These are phyloP conservation scores for Lentinula aciculospora DNA, from an alignment of 768 basidiomycete genomes.

Conservation along the genomic window DNA sequence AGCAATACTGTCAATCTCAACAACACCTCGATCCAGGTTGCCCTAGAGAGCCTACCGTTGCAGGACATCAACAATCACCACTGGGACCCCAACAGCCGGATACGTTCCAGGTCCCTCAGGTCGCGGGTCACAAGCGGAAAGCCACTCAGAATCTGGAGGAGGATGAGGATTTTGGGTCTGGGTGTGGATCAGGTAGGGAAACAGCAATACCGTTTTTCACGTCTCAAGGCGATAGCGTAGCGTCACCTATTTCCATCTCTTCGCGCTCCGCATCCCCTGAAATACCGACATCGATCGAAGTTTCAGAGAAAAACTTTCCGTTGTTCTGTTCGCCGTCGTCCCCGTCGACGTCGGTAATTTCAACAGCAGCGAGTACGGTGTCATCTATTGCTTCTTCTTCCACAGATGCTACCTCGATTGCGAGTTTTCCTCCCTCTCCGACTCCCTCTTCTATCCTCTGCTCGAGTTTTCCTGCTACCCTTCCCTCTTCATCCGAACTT, in stretches of 20 bases:
- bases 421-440: not conserved
- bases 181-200: too few species aligned
- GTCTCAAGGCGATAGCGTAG: not conserved
- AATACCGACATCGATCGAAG: not conserved
- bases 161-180: not conserved
- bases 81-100: not conserved
- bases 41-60: too few species aligned
- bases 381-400: not conserved
- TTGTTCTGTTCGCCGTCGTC: too few species aligned
- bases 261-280: not conserved
- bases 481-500: not conserved
- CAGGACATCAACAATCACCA: not conserved
- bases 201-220: not conserved
- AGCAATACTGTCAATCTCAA: too few species aligned
- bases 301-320: too few species aligned
- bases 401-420: not conserved
- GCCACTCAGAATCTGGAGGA: not conserved
- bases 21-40: too few species aligned
- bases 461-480: not conserved
- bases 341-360: too few species aligned
- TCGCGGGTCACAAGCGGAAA: not conserved
- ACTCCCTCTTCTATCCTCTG: not conserved
- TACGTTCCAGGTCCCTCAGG: not conserved
- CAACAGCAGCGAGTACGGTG: too few species aligned
- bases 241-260: not conserved